Percentiles rank a stretch among this genome's conserved stretches.
Conservation (phyloP, 2,329 filamentous ascomycete genomes). For the Aurifilum marmelostoma region DNA sequence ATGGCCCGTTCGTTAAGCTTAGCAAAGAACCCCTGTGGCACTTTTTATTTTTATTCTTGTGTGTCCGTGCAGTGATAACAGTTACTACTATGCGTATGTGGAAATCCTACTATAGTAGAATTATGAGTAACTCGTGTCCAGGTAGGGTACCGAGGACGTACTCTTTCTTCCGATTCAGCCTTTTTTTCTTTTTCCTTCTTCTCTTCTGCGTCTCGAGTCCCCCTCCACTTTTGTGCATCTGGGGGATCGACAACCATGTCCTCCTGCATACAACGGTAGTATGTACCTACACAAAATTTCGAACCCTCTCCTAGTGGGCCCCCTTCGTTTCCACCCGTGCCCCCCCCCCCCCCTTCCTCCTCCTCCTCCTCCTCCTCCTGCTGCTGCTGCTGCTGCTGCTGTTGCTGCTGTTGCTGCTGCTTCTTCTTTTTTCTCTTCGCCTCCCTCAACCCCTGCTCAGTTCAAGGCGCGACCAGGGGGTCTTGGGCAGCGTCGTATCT, state of each 20-base stretch:
- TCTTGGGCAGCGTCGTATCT: conserved; percentile 6
- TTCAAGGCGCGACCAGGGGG: conserved; percentile 16
- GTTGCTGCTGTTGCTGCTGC: too few relatives aligned
- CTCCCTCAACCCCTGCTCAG: neutral
- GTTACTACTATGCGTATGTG: neutral
- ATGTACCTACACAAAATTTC: conserved; percentile 6
- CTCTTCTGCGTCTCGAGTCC: neutral
- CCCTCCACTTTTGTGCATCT: conserved; percentile 23
- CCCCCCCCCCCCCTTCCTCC: neutral
- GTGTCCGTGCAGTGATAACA: conserved; percentile 8
- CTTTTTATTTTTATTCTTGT: too few relatives aligned
- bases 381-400: too few relatives aligned
- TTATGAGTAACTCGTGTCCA: too few relatives aligned
- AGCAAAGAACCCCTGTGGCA: conserved; percentile 12
- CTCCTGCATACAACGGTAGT: conserved; percentile 4
- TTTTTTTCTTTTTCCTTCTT: too few relatives aligned
- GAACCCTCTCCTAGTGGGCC: conserved; percentile 10
- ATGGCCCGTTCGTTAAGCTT: conserved; percentile 2
- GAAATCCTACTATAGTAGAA: neutral
- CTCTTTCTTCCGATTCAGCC: neutral
- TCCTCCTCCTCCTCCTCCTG: neutral
- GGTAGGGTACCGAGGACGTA: neutral
- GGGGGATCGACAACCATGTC: conserved; percentile 26
- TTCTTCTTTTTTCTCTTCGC: conserved; percentile 7
- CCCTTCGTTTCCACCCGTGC: neutral